Base-by-base conservation (phyloP, 441 rosid genomes). In the Populus hybrid region DNA sequence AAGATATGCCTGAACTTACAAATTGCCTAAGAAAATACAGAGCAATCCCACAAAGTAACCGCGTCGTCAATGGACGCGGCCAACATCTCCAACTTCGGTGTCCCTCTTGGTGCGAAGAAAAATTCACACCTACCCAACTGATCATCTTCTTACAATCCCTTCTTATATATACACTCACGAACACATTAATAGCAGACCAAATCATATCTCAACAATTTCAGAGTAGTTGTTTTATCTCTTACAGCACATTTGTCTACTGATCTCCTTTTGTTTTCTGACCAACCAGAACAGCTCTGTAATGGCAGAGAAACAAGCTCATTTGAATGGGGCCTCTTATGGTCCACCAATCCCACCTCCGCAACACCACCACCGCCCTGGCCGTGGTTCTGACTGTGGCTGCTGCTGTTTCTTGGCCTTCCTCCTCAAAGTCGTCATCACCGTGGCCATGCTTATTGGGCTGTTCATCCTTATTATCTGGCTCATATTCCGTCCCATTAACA, bases 391-490 rank as follows among this genome's bases (percentile, higher is more conserved):
- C 20, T 89, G 93, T 10, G 87, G 94, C 71, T 46, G 83, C 79
- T 80, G 85, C 21, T 80, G 85, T 32, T 77, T 83, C 64, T 24
- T 83, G 3, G 57, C 40, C 54, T 63, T 72, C 81, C 79, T 81
- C 71, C 8, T 79, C 74, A 81, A 89, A 78, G 32, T 88, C 40
- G 26, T 92, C 76, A 2, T 88, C 72, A 68, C 91, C 38, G 66
- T 82, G 32, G 81, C 84, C 12, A 20, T 89, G 74, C 34, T 86
- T 69, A 42, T 89, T 28, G 93, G 90, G 69, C 76, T 92, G 21
- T 88, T 86, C 54, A 83, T 82, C 73, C 73, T 90, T 57, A 46
- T 89, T 74, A 77, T 92, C 82, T 92, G 97, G 93, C 91, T 90
- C 83, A 74, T 92, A n/a, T 83, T 92, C 84, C 97, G 93, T 28